phyloP scores from a whole-genome alignment of 495 filamentous ascomycete species.

The Hypoxylon fragiforme region DNA sequence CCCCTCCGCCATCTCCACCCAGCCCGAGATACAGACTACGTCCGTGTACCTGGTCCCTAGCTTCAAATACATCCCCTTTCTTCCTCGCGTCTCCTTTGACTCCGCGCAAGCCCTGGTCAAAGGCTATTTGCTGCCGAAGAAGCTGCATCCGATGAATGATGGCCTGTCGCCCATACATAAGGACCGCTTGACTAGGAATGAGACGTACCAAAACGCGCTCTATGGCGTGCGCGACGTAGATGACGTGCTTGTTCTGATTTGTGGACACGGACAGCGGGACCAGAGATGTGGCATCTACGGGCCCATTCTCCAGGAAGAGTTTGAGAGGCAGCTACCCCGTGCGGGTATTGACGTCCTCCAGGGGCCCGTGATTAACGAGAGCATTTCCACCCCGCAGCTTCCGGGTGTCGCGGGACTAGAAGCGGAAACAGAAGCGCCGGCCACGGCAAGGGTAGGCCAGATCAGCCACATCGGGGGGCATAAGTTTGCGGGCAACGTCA shows the following conservation, averaged over 20 bases:
- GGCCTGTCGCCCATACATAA: conserved; percentile 55
- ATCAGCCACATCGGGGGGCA: conserved; percentile 93
- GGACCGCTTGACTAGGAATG: conserved; percentile 45
- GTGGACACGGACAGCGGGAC: conserved; percentile 81
- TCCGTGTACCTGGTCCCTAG: conserved; percentile 75
- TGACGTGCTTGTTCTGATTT: conserved; percentile 76
- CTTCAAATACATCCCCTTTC: conserved; percentile 74
- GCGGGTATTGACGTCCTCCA: conserved; percentile 41
- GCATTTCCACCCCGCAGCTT: conserved; percentile 21
- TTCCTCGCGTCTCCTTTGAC: conserved; percentile 59
- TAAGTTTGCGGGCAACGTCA: conserved; percentile 91
- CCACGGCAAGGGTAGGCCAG: conserved; percentile 63
- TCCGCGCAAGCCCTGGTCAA: conserved; percentile 58
- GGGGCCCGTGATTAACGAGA: conserved; percentile 41
- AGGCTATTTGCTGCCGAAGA: conserved; percentile 60
- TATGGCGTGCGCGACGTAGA: conserved; percentile 59
- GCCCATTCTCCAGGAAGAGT: conserved; percentile 69
- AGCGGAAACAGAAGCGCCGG: conserved; percentile 34
- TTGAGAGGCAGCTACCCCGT: conserved; percentile 52
- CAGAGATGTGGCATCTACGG: conserved; percentile 78
- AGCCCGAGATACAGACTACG: conserved; percentile 50
- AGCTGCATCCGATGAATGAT: conserved; percentile 61
- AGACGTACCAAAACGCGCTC: conserved; percentile 48
- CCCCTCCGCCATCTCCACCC: conserved; percentile 46
- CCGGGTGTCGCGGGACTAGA: conserved; percentile 12